Base-by-base conservation (phyloP, 1,139 yeast species). In the Blastobotrys indianensis region DNA sequence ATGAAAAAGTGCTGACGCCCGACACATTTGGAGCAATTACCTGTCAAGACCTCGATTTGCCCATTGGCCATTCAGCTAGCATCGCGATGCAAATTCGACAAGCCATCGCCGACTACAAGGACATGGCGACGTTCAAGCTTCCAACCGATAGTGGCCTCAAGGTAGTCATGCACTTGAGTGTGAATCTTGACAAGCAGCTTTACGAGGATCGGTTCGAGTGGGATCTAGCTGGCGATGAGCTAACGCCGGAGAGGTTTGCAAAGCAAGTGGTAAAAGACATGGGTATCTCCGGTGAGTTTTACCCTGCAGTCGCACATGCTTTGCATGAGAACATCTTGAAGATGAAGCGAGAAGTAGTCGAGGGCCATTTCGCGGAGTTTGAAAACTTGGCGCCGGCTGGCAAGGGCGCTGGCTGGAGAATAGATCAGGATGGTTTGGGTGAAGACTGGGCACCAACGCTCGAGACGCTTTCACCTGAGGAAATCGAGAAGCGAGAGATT, bases 171-270 rank as follows among this genome's bases (percentile, higher is more conserved):
- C 86, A 87, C 54, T 67, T 92, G 44, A 82, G 94, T 11, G 88
- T 94, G 37, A 87, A 84, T 61, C 71, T 92, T 52, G 88, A 88
- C 56, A 85, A 85, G 59, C 82, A 82, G 57, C 73, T 90, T 41
- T 87, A 83, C 59, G 95, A 90, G 58, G 99, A 92, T 66, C 84
- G 85, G 61, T 83, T 92, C 55, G 98, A 92, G 64, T 92, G 98
- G 97, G 95, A 92, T 61, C 70, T 92, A 50, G 72, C 63, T 15
- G 57, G 80, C 53, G 70, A 74, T n/a, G 68, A 73, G 1, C 63
- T 84, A 5, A 79, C 94, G 0, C 97, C 98, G 0, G 96, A 88
- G 61, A 69, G 69, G 42, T 92, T 92, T 69, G 95, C 97, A 0
- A 77, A 75, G 52, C 76, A 76, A 3, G 88, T 90, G 2, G 96